Conservation (phyloP, 768 basidiomycete genomes). For the Mycena indigotica region DNA sequence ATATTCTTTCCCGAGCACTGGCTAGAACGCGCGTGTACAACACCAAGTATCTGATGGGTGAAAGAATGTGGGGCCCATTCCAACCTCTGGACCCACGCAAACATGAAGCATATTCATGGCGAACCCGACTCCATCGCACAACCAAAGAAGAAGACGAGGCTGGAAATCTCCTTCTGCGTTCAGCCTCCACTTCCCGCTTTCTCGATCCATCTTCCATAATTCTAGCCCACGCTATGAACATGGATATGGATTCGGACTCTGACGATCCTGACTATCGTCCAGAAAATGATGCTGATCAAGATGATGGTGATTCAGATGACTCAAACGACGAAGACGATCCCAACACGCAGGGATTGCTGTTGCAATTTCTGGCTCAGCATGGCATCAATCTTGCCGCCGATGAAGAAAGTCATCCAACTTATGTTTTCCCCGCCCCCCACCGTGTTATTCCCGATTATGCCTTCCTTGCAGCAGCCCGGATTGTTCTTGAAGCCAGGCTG, state of each 20-base stretch:
- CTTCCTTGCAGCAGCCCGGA: constrained; percentile 52
- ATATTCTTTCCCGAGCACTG: constrained; percentile 27
- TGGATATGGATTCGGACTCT: constrained; percentile 16
- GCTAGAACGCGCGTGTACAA: constrained; percentile 41
- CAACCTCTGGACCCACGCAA: constrained; percentile 26
- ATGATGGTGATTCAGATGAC: constrained; percentile 8
- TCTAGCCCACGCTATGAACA: constrained; percentile 13
- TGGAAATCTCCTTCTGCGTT: constrained; percentile 2
- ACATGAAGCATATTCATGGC: constrained; percentile 11
- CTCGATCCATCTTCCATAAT: constrained; percentile 22
- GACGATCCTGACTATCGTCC: constrained; percentile 15
- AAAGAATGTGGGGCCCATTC: constrained; percentile 41
- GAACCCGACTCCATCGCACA: constrained; percentile 11
- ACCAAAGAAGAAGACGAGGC: constrained; percentile 14
- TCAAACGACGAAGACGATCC: constrained; percentile 3
- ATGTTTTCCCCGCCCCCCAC: constrained; percentile 25
- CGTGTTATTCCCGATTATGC: constrained; percentile 49
- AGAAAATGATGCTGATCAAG: constrained; percentile 12
- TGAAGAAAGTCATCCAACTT: constrained; percentile 22
- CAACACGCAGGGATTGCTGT: background rate
- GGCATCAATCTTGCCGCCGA: constrained; percentile 23
- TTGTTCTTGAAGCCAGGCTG: constrained; percentile 55
- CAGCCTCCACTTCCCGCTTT: constrained; percentile 15
- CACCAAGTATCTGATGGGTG: constrained; percentile 34
- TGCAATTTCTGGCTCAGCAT: constrained; percentile 16